Evolutionary conservation across 352 stramenopile genomes (phyloP).

Genomic region (Phytophthora kernoviae): DNA sequence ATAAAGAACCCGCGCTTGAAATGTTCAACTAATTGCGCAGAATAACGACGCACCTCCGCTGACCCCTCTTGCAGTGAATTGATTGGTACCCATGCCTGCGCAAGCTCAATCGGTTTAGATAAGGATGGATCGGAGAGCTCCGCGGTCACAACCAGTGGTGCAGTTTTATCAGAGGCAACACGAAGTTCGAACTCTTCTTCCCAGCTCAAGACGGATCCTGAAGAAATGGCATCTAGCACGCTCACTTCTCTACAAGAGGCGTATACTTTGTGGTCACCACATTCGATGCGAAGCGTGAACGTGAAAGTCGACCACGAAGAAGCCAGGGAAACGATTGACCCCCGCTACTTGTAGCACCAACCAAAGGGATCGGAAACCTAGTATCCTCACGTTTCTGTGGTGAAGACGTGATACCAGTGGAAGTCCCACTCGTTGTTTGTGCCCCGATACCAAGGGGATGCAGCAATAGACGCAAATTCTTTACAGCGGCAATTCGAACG

Average conservation of each 20-base stretch:
- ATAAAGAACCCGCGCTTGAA: constrained; percentile 45
- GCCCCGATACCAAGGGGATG: constrained; percentile 27
- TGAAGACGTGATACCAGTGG: background rate
- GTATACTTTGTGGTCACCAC: constrained; percentile 44
- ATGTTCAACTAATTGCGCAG: constrained; percentile 51
- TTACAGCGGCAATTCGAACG: constrained; percentile 53
- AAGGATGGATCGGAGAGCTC: constrained; percentile 48
- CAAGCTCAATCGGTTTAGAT: constrained; percentile 47
- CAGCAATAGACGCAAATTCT: constrained; percentile 47
- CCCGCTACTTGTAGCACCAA: constrained; percentile 8
- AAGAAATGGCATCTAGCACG: constrained; percentile 39
- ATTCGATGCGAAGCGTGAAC: constrained; percentile 56
- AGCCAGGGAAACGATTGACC: constrained; percentile 13
- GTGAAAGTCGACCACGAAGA: constrained; percentile 41
- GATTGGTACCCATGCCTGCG: constrained; percentile 41
- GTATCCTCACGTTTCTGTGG: constrained; percentile 39
- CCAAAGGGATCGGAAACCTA: constrained; percentile 9
- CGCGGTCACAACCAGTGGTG: constrained; percentile 46
- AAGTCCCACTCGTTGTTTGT: background rate
- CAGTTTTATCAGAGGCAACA: constrained; percentile 31
- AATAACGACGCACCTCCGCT: constrained; percentile 22
- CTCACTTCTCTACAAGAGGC: constrained; percentile 51
- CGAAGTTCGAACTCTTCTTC: constrained; percentile 72
- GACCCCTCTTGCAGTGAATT: constrained; percentile 45
- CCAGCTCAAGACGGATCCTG: constrained; percentile 47